Evolutionary conservation across 768 basidiomycete species (phyloP).

Genomic region (Agaricus bisporus): DNA sequence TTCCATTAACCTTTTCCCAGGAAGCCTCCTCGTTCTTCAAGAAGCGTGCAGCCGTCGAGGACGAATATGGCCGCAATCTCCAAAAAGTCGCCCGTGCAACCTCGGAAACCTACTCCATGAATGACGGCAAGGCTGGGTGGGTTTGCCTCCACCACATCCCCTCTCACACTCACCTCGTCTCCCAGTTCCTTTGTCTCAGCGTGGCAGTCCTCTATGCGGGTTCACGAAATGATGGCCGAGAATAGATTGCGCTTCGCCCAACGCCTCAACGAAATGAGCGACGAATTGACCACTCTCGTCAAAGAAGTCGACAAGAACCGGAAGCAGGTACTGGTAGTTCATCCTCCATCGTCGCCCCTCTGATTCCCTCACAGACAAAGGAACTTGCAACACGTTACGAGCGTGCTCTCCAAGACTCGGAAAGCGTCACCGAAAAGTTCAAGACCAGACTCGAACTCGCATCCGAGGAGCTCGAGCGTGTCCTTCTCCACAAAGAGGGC

Average conservation of each 20-base stretch:
- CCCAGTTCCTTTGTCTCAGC: constrained; percentile 65
- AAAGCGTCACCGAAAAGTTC: constrained; percentile 80
- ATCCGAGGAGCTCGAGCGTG: constrained; percentile 90
- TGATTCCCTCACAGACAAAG: constrained; percentile 58
- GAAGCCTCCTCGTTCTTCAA: constrained; percentile 92
- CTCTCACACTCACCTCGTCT: constrained; percentile 7
- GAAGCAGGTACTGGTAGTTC: constrained; percentile 51
- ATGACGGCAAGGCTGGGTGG: constrained; percentile 94
- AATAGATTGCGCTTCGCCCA: constrained; percentile 82
- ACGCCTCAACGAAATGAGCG: constrained; percentile 92
- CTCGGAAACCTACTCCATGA: constrained; percentile 75
- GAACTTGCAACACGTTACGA: constrained; percentile 88
- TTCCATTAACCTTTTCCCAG: constrained; percentile 36
- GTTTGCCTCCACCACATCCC: constrained; percentile 14
- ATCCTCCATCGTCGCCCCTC: not conserved
- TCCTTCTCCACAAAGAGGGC: constrained; percentile 92
- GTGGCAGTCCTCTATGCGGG: constrained; percentile 82
- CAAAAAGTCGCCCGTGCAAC: constrained; percentile 79
- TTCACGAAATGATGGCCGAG: constrained; percentile 88
- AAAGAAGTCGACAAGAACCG: constrained; percentile 95
- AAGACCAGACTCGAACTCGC: constrained; percentile 82
- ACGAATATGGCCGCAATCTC: constrained; percentile 86
- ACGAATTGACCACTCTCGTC: constrained; percentile 78
- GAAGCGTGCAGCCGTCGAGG: constrained; percentile 88
- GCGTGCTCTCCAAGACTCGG: constrained; percentile 81